A percentile compares a stretch with the other conserved stretches of the same genome.
phyloP scores from a whole-genome alignment of 2,329 filamentous ascomycete genomes.

The Pseudodiploospora longispora region DNA sequence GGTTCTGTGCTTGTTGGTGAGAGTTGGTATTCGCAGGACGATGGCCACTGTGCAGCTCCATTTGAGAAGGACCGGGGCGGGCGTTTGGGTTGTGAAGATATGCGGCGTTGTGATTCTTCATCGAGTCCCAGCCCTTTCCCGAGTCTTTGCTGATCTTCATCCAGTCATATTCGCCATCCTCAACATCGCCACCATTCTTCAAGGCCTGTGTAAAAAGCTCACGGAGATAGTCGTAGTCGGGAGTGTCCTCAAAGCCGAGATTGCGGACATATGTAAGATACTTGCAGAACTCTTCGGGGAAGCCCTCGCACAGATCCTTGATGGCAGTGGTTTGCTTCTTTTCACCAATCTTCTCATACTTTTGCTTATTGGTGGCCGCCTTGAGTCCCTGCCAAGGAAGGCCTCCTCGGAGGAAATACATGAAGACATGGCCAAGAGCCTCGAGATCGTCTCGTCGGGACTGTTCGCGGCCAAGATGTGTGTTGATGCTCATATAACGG shows the following conservation, averaged over 20 bases:
- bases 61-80: conserved; percentile 72
- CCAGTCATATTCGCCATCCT: conserved; percentile 99
- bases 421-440: conserved; percentile 68
- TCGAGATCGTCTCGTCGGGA: conserved; percentile 94
- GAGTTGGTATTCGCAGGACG: conserved; percentile 57
- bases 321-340: conserved; percentile 98
- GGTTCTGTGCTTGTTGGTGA: conserved; percentile 54
- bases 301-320: conserved; percentile 93
- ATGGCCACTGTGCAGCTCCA: conserved; percentile 72
- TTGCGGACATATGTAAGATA: conserved; percentile 97
- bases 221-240: conserved; percentile 95
- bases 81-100: conserved; percentile 69
- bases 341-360: conserved; percentile 99
- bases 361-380: conserved; percentile 80
- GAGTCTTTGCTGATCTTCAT: conserved; percentile 84
- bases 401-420: conserved; percentile 66
- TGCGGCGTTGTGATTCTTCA: conserved; percentile 55
- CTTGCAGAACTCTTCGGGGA: conserved; percentile 95
- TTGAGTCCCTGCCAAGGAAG: conserved; percentile 67
- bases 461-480: conserved; percentile 91
- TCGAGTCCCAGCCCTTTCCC: conserved; percentile 79
- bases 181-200: conserved; percentile 88
- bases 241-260: conserved; percentile 95
- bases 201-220: conserved; percentile 94
- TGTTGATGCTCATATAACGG: conserved; percentile 99